A percentile compares a stretch with the other conserved stretches of the same genome.
Evolutionary conservation across 495 filamentous ascomycete species (phyloP).

Genomic region (Amorphotheca resinae): DNA sequence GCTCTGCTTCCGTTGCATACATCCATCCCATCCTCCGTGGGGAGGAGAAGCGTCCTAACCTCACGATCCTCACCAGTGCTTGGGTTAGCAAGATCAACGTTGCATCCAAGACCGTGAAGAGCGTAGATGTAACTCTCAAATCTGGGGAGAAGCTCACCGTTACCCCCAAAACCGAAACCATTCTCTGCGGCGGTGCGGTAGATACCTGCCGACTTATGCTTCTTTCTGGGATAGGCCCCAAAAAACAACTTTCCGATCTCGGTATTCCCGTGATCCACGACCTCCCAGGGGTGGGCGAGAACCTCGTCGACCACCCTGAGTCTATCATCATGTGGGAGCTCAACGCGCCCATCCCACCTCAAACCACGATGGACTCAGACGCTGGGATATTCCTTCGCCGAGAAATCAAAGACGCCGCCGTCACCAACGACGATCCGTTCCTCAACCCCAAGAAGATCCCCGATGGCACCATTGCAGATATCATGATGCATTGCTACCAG

Average conservation of each 20-base stretch:
- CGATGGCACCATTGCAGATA: conserved; percentile 58
- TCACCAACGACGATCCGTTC: conserved; percentile 19
- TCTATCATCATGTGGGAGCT: conserved; percentile 58
- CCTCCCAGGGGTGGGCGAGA: conserved; percentile 67
- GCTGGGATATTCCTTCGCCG: conserved; percentile 75
- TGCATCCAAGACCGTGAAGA: conserved; percentile 44
- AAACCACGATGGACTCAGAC: conserved; percentile 79
- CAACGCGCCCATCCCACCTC: conserved; percentile 57
- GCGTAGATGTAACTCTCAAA: conserved; percentile 54
- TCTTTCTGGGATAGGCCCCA: conserved; percentile 65
- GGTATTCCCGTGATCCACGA: conserved; percentile 58
- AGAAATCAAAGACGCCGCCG: conserved; percentile 48
- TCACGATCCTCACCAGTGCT: conserved; percentile 67
- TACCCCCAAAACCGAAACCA: conserved; percentile 52
- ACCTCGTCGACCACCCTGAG: conserved; percentile 47
- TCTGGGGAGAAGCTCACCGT: conserved; percentile 48
- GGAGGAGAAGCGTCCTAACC: conserved; percentile 61
- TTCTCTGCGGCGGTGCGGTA: conserved; percentile 67
- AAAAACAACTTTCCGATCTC: conserved; percentile 47
- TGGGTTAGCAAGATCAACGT: conserved; percentile 71
- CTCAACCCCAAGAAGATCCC: conserved; percentile 24
- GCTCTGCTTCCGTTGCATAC: conserved; percentile 73
- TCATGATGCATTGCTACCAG: conserved; percentile 92
- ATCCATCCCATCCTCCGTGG: conserved; percentile 73
- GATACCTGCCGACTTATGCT: conserved; percentile 36